phyloP scores from a whole-genome alignment of 306 rosid species.

The Heteromeles arbutifolia region DNA sequence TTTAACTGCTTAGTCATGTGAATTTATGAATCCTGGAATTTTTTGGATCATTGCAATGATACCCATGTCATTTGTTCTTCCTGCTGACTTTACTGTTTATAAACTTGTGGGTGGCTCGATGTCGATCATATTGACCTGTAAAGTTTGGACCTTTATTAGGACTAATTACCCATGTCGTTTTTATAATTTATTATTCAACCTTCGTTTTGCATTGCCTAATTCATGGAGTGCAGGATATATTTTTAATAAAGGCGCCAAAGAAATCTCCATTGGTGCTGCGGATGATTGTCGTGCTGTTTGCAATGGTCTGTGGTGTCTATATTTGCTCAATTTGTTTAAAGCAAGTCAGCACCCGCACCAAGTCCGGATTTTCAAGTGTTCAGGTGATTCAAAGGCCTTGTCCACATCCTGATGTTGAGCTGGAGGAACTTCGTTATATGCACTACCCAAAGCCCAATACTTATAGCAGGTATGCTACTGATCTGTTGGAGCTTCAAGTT shows the following conservation, averaged over 20 bases:
- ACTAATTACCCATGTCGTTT: conserved; percentile 9
- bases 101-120: conserved; percentile 4
- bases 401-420: conserved; percentile 61
- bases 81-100: not conserved
- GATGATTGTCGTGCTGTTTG: conserved; percentile 62
- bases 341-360: conserved; percentile 59
- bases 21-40: not conserved
- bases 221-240: conserved; percentile 50
- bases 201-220: conserved; percentile 12
- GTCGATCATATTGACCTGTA: conserved; percentile 7
- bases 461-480: conserved; percentile 64
- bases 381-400: conserved; percentile 55
- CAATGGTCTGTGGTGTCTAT: conserved; percentile 87
- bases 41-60: not conserved
- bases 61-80: not conserved
- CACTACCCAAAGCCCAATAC: conserved; percentile 82
- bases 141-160: conserved; percentile 9
- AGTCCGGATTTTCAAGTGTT: conserved; percentile 43
- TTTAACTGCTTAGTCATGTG: not conserved
- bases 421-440: conserved; percentile 59
- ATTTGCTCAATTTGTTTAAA: conserved; percentile 82
- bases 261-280: conserved; percentile 74
- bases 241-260: conserved; percentile 55
- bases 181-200: not conserved
- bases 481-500: conserved; percentile 13